Percentiles rank a stretch among this genome's conserved stretches.
Conservation (phyloP, 2,329 filamentous ascomycete species). For the Botrytis pseudocinerea region DNA sequence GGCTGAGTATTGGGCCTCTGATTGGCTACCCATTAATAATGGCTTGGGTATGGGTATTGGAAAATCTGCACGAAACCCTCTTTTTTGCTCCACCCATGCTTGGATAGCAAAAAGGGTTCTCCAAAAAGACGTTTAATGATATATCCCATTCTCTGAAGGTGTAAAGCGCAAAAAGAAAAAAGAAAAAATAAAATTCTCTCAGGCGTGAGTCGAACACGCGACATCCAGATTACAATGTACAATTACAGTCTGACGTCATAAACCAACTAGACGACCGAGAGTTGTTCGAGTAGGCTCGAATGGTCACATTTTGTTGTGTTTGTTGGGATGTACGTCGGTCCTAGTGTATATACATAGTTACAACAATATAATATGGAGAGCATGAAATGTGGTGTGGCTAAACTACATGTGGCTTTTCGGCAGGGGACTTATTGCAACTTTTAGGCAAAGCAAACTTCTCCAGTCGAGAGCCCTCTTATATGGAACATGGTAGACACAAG, state of each 20-base stretch:
- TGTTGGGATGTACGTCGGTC: background rate
- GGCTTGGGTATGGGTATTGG: too few relatives aligned
- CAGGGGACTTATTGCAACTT: too few relatives aligned
- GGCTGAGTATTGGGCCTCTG: too few relatives aligned
- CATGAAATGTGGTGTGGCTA: background rate
- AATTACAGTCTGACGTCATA: constrained; percentile 26
- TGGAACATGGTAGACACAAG: background rate
- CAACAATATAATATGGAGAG: too few relatives aligned
- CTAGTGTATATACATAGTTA: background rate
- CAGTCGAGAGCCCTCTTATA: background rate
- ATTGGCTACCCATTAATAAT: too few relatives aligned
- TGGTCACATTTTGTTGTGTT: constrained; percentile 19
- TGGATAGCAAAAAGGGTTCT: background rate
- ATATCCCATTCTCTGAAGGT: background rate
- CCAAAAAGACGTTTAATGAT: background rate
- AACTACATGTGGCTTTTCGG: background rate
- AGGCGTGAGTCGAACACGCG: constrained; percentile 25
- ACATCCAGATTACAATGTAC: constrained; percentile 12
- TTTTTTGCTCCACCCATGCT: too few relatives aligned
- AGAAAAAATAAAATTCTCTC: constrained; percentile 3
- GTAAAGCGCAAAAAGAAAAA: background rate
- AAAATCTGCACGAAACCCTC: too few relatives aligned
- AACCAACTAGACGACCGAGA: constrained; percentile 26
- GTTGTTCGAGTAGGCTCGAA: constrained; percentile 15
- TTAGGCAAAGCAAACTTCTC: background rate